Evolutionary conservation across 2,329 filamentous ascomycete genomes (phyloP), one percentile per base, ranked within the genome.

Genomic region (Cadophora gregata): DNA sequence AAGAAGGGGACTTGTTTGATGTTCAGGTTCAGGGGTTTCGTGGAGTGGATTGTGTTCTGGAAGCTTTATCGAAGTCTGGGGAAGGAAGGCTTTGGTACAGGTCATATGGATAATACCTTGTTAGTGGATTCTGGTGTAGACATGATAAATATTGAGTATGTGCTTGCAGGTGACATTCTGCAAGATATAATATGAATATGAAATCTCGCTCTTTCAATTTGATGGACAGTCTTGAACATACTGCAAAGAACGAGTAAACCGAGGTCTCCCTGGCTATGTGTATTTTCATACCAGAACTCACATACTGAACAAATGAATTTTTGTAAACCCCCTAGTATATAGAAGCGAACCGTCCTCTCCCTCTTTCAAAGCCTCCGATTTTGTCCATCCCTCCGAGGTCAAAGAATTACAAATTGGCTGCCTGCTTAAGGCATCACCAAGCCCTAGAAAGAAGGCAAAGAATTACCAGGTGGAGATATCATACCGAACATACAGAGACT

Each of bases 351-450:
- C 63, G 62, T 66, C 66, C n/a, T n/a, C 21, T 7, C 48, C 4
- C 48, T 27, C 5, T 27, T 27, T 24, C 29, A 12, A 16, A 12
- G 14, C 48, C 14, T 51, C 19, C 21, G 4, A 14, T n/a, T n/a
- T n/a, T n/a, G 16, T 24, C 47, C 47, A 25, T 14, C 21, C 27
- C 24, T 14, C 48, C 25, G 14, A 29, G 10, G 38, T 7, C 31
- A n/a, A 62, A 71, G 64, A 66, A 74, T 72, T 75, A 74, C 67
- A 72, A 74, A 69, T 70, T 25, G 55, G 69, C 67, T 74, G 69
- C 72, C 69, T 68, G 63, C 50, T 38, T 63, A 62, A 50, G 70
- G 68, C 69, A 68, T 72, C 69, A 70, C 61, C 55, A 68, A 62
- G 60, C 64, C 64, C 53, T 63, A 21, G 62, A 67, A 63, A 67